Evolutionary conservation across 1,284 basidiomycete genomes (phyloP), one percentile per base, ranked within the genome.

Genomic region (Ceratobasidium sp.): DNA sequence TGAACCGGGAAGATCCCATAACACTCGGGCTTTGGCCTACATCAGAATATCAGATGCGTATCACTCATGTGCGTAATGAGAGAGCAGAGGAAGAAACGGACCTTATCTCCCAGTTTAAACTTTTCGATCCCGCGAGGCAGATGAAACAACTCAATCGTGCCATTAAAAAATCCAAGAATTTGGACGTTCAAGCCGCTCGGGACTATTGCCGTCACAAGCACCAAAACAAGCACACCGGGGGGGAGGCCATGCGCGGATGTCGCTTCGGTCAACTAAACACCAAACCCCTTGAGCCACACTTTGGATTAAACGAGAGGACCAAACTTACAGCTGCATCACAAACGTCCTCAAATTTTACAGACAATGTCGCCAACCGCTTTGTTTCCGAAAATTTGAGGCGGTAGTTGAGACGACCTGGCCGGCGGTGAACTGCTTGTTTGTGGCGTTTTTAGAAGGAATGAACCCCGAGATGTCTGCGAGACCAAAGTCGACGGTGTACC

Each of bases 121-220:
- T 75, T 77, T 6, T 86, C 83, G 22, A 86, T 82, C 61, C 87
- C 85, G 19, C 85, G 80, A 2, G 87, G 87, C 25, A 99, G 85
- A 84, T 99, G 97, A 78, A 92, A 89, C 57, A 91, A 86, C 82
- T 98, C 96, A 68, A 96, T 89, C 0, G 96, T 97, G 40, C 95
- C 97, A 67, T 96, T 92, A 83, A 97, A 99, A 84, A 95, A 97
- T 1, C 97, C 97, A 43, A 97, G 89, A 25, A 99, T 88, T 84
- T 97, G 96, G 65, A 99, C 87, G 81, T 95, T 95, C 69, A 99
- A 86, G 32, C 98, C 98, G 25, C 87, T 88, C 19, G 92, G 87
- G 51, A 91, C 86, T n/a, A 94, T 88, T 8, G 91, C 90, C 2
- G 96, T 98, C 77, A 99, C 88, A 43, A 98, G 87, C 19, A 89